Percentiles rank a stretch among this genome's conserved stretches.
These are phyloP conservation scores for Pelargonium nanum DNA, from an alignment of 345 rosid species.

Conservation along the genomic window DNA sequence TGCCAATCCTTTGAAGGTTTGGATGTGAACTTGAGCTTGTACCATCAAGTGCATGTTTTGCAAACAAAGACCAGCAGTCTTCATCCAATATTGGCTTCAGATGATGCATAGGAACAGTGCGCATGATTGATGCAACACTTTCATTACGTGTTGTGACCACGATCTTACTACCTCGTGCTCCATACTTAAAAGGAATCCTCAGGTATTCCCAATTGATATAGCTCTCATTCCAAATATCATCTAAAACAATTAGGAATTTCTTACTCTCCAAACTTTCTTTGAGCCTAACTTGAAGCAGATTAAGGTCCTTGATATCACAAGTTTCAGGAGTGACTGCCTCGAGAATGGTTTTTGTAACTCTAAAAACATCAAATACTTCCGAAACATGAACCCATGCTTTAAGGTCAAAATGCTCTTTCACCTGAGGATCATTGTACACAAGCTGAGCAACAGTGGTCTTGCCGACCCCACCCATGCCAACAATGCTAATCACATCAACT, in stretches of 20 bases:
- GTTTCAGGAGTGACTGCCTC: not conserved
- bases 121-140: constrained; percentile 18
- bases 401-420: no score
- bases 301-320: not conserved
- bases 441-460: no score
- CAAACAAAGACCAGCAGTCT: constrained; percentile 22
- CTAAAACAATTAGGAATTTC: constrained; percentile 8
- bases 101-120: constrained; percentile 10
- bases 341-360: not conserved
- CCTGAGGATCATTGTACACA: no score
- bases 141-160: constrained; percentile 31
- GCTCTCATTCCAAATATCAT: constrained; percentile 10
- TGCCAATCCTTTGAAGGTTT: constrained; percentile 13
- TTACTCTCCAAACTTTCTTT: not conserved
- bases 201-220: not conserved
- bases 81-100: constrained; percentile 19
- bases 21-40: constrained; percentile 7
- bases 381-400: constrained; percentile 2
- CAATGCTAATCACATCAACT: no score
- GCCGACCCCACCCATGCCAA: no score
- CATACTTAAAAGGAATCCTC: not conserved
- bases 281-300: not conserved
- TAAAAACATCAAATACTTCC: constrained; percentile 1
- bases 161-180: constrained; percentile 19
- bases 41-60: constrained; percentile 11